Conservation (phyloP, 1,139 yeast species). For the Taiozyma sp. region DNA sequence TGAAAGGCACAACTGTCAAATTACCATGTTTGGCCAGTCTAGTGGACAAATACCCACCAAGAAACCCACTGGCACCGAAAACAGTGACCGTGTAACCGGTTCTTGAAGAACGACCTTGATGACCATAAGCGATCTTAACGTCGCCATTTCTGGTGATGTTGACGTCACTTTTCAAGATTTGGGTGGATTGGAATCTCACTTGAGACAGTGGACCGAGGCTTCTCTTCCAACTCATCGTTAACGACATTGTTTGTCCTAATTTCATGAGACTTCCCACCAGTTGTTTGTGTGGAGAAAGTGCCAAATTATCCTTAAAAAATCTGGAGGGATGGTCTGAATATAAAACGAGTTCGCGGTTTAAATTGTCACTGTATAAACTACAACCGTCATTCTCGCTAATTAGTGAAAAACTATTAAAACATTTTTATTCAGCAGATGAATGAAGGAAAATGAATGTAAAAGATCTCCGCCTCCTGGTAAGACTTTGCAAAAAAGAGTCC, state of each 20-base stretch:
- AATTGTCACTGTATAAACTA: too few relatives aligned
- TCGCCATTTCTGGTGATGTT: slow-evolving; percentile 77
- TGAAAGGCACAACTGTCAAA: slow-evolving; percentile 66
- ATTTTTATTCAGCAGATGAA: too few relatives aligned
- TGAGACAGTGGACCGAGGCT: slow-evolving; percentile 1
- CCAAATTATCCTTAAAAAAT: background rate
- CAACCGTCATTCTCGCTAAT: too few relatives aligned
- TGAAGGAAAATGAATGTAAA: too few relatives aligned
- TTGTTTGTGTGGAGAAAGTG: background rate
- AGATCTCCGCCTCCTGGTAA: background rate
- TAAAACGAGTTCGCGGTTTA: background rate
- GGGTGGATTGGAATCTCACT: slow-evolving; percentile 17
- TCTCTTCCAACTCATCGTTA: background rate
- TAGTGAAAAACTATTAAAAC: too few relatives aligned
- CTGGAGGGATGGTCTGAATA: background rate
- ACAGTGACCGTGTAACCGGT: slow-evolving; percentile 92
- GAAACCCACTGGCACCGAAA: slow-evolving; percentile 78
- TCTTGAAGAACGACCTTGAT: slow-evolving; percentile 83
- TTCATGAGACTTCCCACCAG: too few relatives aligned
- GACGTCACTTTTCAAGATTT: slow-evolving; percentile 47
- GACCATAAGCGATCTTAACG: slow-evolving; percentile 62
- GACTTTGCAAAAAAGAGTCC: too few relatives aligned
- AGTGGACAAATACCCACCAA: slow-evolving; percentile 70
- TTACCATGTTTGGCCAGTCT: slow-evolving; percentile 84
- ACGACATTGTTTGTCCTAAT: background rate